Evolutionary conservation across 2,329 filamentous ascomycete species (phyloP).

Genomic region (Dendrostoma leiphaemia): DNA sequence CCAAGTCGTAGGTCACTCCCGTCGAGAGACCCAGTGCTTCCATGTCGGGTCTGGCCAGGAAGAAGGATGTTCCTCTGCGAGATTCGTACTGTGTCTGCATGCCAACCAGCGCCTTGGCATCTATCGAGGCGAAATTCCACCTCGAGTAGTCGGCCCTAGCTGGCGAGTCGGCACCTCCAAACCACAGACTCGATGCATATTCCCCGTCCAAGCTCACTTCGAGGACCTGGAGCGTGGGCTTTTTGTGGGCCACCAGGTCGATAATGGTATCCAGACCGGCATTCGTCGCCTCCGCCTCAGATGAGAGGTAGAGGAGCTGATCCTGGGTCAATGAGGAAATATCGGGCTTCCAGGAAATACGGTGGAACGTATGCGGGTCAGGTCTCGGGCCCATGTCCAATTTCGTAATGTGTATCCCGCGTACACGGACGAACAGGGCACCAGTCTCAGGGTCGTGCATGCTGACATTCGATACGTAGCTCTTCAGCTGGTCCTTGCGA

Average conservation of each 20-base stretch:
- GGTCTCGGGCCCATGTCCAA: conserved; percentile 23
- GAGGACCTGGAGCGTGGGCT: conserved; percentile 28
- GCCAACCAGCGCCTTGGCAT: not conserved
- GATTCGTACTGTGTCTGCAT: not conserved
- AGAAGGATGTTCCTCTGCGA: no score
- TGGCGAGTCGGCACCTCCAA: not conserved
- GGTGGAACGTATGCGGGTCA: conserved; percentile 24
- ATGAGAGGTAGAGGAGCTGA: not conserved
- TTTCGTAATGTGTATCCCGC: conserved; percentile 21
- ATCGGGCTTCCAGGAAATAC: conserved; percentile 24
- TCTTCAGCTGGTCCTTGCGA: conserved; percentile 19
- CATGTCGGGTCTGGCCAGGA: no score
- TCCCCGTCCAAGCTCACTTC: conserved; percentile 28
- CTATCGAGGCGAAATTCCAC: no score
- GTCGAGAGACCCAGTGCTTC: no score
- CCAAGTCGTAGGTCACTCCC: no score
- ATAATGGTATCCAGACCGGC: conserved; percentile 24
- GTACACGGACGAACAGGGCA: conserved; percentile 21
- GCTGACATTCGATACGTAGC: conserved; percentile 20
- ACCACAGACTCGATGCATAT: conserved; percentile 19
- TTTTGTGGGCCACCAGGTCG: conserved; percentile 34
- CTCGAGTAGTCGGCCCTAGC: no score
- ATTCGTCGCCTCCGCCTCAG: not conserved
- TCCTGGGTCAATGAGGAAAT: conserved; percentile 19
- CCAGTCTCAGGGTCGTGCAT: conserved; percentile 23